phyloP scores from a whole-genome alignment of 371 early-diverging fungal genomes.

The Actinomortierella wolfii region DNA sequence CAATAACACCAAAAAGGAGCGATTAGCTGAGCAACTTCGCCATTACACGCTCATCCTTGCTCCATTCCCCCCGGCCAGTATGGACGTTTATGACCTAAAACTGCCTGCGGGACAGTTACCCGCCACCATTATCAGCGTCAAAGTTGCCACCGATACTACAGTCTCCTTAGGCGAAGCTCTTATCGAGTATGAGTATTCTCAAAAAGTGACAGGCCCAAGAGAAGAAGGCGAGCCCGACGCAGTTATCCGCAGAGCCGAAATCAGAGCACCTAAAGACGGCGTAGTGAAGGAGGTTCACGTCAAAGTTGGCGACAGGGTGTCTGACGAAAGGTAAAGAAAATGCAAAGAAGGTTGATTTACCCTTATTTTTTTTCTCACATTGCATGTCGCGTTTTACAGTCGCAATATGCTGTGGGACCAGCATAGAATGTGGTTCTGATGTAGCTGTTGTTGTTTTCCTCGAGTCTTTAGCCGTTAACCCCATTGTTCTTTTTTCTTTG shows the following conservation, averaged over 20 bases:
- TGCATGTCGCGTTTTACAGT: no score
- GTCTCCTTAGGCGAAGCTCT: constrained; percentile 22
- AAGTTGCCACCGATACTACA: constrained; percentile 9
- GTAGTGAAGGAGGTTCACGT: constrained; percentile 16
- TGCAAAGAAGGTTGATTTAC: no score
- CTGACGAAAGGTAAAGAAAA: not conserved
- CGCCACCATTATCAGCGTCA: constrained; percentile 37
- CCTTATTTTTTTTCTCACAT: no score
- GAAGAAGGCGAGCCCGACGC: constrained; percentile 26
- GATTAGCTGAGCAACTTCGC: no score
- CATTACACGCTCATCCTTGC: no score
- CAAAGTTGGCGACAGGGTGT: not conserved
- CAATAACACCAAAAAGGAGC: no score
- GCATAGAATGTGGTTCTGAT: no score
- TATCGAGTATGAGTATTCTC: constrained; percentile 31
- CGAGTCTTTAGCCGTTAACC: no score
- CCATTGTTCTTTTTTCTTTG: not conserved
- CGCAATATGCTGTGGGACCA: no score
- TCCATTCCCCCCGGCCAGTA: no score
- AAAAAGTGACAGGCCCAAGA: constrained; percentile 25
- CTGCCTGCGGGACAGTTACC: constrained; percentile 34
- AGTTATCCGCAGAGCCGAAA: constrained; percentile 16
- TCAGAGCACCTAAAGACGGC: constrained; percentile 22
- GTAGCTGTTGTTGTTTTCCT: no score
- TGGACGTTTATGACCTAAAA: no score